phyloP scores from a whole-genome alignment of 805 yeast species.

The Blastobotrys peoriensis region DNA sequence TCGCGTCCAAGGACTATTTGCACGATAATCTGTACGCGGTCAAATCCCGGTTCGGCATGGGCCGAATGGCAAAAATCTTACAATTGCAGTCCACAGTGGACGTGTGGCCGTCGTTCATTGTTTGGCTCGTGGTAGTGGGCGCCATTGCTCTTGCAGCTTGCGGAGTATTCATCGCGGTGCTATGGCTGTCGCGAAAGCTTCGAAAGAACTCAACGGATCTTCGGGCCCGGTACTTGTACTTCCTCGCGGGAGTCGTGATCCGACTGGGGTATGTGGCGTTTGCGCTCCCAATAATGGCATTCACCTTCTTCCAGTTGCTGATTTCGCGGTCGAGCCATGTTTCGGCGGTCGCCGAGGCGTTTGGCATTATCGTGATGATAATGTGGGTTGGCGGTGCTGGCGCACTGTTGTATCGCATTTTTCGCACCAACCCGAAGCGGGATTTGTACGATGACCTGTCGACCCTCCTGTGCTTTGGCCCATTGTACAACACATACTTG shows the following conservation, averaged over 20 bases:
- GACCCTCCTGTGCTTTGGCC: slow-evolving; percentile 25
- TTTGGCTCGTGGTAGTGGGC: slow-evolving; percentile 26
- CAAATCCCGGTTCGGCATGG: slow-evolving; percentile 17
- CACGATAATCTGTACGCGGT: slow-evolving; percentile 9
- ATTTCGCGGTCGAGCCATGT: slow-evolving; percentile 9
- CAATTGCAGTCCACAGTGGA: slow-evolving; percentile 24
- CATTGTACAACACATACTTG: slow-evolving; percentile 28
- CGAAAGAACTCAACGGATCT: slow-evolving; percentile 17
- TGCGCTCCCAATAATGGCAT: slow-evolving; percentile 26
- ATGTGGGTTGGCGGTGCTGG: slow-evolving; percentile 22
- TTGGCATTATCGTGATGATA: slow-evolving; percentile 24
- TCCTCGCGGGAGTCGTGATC: slow-evolving; percentile 25
- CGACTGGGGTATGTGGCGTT: slow-evolving; percentile 24
- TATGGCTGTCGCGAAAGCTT: slow-evolving; percentile 1
- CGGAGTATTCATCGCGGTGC: background rate
- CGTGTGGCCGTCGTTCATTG: slow-evolving; percentile 31
- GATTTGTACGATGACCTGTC: slow-evolving; percentile 25
- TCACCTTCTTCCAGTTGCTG: slow-evolving; percentile 26
- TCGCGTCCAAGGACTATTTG: background rate
- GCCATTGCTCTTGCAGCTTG: slow-evolving; percentile 14
- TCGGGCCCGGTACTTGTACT: slow-evolving; percentile 20
- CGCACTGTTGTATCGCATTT: slow-evolving; percentile 11
- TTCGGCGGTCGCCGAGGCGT: slow-evolving; percentile 20
- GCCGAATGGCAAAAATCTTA: slow-evolving; percentile 20
- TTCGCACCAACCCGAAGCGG: slow-evolving; percentile 17